A percentile compares a stretch with the other conserved stretches of the same genome.
Conservation (phyloP, 768 basidiomycete genomes). For the Boletus pseudo-olivaceus region DNA sequence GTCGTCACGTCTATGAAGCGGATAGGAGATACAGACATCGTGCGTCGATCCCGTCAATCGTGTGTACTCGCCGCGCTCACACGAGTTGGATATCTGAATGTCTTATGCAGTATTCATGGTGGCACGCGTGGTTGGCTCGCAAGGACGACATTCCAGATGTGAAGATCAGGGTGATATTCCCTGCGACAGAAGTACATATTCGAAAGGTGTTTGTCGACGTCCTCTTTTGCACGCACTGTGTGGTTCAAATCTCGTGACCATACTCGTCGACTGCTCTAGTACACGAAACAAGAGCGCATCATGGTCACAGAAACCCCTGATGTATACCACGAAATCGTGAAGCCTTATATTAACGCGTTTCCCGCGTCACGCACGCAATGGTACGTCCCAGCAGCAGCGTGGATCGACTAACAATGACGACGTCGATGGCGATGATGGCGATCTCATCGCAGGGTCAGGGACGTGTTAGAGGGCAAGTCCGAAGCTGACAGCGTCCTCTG, state of each 20-base stretch:
- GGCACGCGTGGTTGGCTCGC: slow-evolving; percentile 65
- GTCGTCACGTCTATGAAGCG: slow-evolving; percentile 42
- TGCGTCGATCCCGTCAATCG: slow-evolving; percentile 29
- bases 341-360: slow-evolving; percentile 76
- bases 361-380: slow-evolving; percentile 78
- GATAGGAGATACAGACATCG: slow-evolving; percentile 67
- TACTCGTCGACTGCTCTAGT: slow-evolving; percentile 40
- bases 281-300: slow-evolving; percentile 65
- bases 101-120: slow-evolving; percentile 71
- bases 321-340: slow-evolving; percentile 64
- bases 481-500: slow-evolving; percentile 74
- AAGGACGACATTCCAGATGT: slow-evolving; percentile 52
- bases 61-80: background rate
- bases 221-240: background rate
- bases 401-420: background rate
- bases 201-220: slow-evolving; percentile 43
- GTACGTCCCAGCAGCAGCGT: slow-evolving; percentile 35
- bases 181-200: slow-evolving; percentile 88
- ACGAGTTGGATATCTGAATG: background rate
- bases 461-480: slow-evolving; percentile 73
- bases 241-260: background rate
- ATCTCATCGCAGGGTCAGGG: slow-evolving; percentile 62
- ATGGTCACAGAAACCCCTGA: slow-evolving; percentile 84
- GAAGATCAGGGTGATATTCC: slow-evolving; percentile 81
- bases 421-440: no score